Evolutionary conservation across 179 eudicot species (phyloP).

Genomic region (Vitellaria paradoxa): DNA sequence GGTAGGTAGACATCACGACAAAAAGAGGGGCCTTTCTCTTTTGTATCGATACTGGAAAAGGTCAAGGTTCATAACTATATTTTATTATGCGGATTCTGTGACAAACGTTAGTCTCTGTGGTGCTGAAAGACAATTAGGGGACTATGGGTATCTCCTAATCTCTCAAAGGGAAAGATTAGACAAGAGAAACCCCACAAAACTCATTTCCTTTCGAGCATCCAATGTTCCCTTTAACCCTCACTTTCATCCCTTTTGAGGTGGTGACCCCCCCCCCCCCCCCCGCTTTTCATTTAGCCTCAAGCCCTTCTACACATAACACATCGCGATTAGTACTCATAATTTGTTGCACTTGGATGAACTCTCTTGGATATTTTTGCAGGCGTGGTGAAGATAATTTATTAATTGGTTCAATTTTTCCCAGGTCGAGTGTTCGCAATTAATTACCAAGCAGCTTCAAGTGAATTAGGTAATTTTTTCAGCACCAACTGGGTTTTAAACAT

Average conservation of each 20-base stretch:
- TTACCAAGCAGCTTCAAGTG: background rate
- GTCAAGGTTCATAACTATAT: conserved; percentile 24
- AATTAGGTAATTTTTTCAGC: background rate
- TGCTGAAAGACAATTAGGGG: conserved; percentile 56
- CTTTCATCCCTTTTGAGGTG: conserved; percentile 72
- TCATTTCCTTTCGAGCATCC: conserved; percentile 51
- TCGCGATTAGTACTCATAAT: conserved; percentile 16
- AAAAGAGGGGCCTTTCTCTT: conserved; percentile 21
- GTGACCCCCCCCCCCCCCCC: background rate
- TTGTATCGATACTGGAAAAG: conserved; percentile 27
- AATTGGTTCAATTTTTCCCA: too few species aligned
- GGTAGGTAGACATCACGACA: conserved; percentile 30
- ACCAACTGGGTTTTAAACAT: too few species aligned
- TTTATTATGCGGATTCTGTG: conserved; percentile 44
- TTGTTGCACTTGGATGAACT: background rate
- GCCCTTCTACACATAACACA: conserved; percentile 14
- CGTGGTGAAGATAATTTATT: too few species aligned
- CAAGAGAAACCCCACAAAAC: conserved; percentile 52
- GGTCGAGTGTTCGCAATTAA: too few species aligned
- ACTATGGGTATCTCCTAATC: conserved; percentile 26
- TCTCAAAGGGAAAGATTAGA: conserved; percentile 13
- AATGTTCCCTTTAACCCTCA: conserved; percentile 39
- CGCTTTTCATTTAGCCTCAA: conserved; percentile 20
- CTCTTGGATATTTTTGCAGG: background rate
- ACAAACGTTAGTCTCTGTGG: conserved; percentile 55